A percentile compares a stretch with the other conserved stretches of the same genome.
Evolutionary conservation across 23 red algal species (phyloP).

Genomic region (Gracilaria caudata): DNA sequence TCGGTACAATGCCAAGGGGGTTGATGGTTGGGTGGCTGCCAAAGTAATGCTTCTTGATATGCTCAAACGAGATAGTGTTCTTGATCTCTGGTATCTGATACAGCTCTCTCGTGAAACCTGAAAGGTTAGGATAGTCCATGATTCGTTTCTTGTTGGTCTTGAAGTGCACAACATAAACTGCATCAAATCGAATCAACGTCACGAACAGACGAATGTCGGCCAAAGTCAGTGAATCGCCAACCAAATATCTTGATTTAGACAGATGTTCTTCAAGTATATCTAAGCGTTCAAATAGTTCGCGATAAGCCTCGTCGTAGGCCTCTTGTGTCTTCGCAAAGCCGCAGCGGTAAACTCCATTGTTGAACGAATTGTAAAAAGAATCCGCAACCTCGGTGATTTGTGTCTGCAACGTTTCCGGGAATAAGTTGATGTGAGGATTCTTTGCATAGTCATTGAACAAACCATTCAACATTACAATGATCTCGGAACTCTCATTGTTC

Average conservation of each 20-base stretch:
- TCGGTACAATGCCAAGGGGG: slow-evolving; percentile 80
- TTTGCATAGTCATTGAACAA: slow-evolving; percentile 80
- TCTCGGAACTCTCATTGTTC: slow-evolving; percentile 88
- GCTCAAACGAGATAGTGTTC: slow-evolving; percentile 72
- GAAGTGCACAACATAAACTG: slow-evolving; percentile 89
- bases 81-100: slow-evolving; percentile 72
- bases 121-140: slow-evolving; percentile 80
- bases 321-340: slow-evolving; percentile 91
- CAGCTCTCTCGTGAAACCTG: slow-evolving; percentile 74
- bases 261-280: slow-evolving; percentile 79
- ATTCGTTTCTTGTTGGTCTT: slow-evolving; percentile 82
- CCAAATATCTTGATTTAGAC: slow-evolving; percentile 56
- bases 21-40: slow-evolving; percentile 85
- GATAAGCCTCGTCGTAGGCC: slow-evolving; percentile 82
- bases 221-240: slow-evolving; percentile 67
- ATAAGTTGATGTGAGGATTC: slow-evolving; percentile 73
- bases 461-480: slow-evolving; percentile 89
- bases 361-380: slow-evolving; percentile 82
- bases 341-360: slow-evolving; percentile 92
- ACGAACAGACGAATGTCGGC: slow-evolving; percentile 90
- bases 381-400: slow-evolving; percentile 77
- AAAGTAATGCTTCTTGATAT: slow-evolving; percentile 94
- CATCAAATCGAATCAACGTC: slow-evolving; percentile 90
- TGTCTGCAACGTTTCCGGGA: slow-evolving; percentile 44
- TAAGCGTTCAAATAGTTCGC: slow-evolving; percentile 74